Evolutionary conservation across 176 grass and related monocot genomes (phyloP).

Genomic region (Ampelocalamus luodianensis): DNA sequence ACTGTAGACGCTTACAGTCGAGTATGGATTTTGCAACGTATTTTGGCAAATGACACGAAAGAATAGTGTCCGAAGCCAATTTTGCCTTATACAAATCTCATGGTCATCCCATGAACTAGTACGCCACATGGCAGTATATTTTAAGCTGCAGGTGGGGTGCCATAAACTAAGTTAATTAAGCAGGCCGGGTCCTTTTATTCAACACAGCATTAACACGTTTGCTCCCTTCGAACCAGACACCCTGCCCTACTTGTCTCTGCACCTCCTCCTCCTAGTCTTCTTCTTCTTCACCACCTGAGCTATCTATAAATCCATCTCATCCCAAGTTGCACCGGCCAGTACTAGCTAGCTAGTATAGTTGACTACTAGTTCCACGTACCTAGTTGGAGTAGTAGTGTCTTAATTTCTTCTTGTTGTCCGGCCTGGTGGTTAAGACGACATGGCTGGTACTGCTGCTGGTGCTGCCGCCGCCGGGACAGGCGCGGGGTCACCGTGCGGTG

Average conservation of each 20-base stretch:
- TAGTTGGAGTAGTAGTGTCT: neutral
- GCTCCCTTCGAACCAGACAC: constrained; percentile 80
- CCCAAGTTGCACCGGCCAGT: constrained; percentile 1
- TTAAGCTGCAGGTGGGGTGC: neutral
- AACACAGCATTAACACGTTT: constrained; percentile 69
- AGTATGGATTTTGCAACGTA: too few species aligned
- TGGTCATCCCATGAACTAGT: neutral
- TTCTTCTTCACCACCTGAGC: neutral
- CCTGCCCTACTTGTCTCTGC: constrained; percentile 61
- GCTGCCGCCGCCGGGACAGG: constrained; percentile 15
- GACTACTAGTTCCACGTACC: neutral
- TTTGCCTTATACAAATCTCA: too few species aligned
- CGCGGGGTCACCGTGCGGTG: constrained; percentile 77
- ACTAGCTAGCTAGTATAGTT: constrained; percentile 4
- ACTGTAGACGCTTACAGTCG: too few species aligned
- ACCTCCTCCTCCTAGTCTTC: neutral
- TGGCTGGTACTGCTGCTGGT: constrained; percentile 34
- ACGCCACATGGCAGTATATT: neutral
- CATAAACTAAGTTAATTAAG: neutral
- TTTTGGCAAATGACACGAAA: too few species aligned
- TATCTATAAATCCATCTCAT: constrained; percentile 31
- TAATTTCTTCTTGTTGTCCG: neutral
- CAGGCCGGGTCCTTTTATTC: constrained; percentile 38
- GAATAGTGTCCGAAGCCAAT: too few species aligned
- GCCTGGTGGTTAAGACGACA: neutral